These are phyloP conservation scores for Coemansia sp. DNA, from an alignment of 192 early-diverging fungal species.

Conservation along the genomic window DNA sequence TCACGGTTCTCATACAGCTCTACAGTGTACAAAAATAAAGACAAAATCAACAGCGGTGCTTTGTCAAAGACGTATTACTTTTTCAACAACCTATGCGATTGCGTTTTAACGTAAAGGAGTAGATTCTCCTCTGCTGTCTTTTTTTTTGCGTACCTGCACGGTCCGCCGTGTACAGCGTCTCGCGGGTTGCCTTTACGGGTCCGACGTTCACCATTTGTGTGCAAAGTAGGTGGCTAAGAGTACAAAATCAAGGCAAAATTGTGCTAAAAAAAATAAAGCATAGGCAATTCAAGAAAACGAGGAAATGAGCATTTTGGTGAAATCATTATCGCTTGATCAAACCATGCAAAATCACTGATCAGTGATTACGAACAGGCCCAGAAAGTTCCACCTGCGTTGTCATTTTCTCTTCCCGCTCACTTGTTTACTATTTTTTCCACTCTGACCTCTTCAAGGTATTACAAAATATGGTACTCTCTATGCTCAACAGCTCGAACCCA, in stretches of 20 bases:
- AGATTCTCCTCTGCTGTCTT: no score
- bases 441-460: not conserved
- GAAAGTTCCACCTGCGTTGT: not conserved
- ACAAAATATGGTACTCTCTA: slow-evolving; percentile 25
- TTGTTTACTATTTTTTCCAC: slow-evolving; percentile 4
- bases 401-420: not conserved
- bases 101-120: no score
- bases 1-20: slow-evolving; percentile 60
- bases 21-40: slow-evolving; percentile 8
- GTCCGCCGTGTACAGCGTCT: slow-evolving; percentile 51
- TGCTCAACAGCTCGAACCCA: slow-evolving; percentile 51
- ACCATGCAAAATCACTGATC: no score
- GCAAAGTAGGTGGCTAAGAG: slow-evolving; percentile 8
- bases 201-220: slow-evolving; percentile 23
- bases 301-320: no score
- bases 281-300: no score
- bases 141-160: slow-evolving; percentile 42
- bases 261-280: not conserved
- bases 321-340: not conserved
- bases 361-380: no score
- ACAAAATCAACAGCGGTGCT: not conserved
- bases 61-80: not conserved
- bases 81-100: no score
- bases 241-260: slow-evolving; percentile 4
- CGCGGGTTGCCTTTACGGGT: slow-evolving; percentile 48